Percentiles rank a stretch among this genome's conserved stretches.
Conservation (phyloP, 176 grass and related monocot genomes). For the Ananas comosus region DNA sequence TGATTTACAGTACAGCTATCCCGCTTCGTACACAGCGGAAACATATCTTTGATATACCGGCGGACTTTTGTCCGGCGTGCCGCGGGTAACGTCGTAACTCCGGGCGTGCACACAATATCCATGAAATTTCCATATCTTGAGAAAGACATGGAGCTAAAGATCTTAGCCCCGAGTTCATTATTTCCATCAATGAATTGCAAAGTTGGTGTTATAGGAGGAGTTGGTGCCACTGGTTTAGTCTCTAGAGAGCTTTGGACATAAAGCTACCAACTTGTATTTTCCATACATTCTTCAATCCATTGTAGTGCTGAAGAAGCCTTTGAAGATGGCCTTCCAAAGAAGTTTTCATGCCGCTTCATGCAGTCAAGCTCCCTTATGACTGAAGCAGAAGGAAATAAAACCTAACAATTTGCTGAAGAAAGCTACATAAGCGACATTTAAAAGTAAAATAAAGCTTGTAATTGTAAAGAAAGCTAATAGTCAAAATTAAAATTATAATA, state of each 20-base stretch:
- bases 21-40: too few species aligned
- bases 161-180: conserved; percentile 5
- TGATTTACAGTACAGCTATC: too few species aligned
- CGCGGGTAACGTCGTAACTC: too few species aligned
- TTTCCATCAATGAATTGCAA: conserved; percentile 13
- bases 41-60: too few species aligned
- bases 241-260: conserved; percentile 76
- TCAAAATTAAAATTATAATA: too few species aligned
- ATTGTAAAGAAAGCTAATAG: too few species aligned
- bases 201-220: conserved; percentile 76
- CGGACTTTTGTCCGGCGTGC: too few species aligned
- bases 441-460: too few species aligned
- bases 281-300: conserved; percentile 88
- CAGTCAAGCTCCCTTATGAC: conserved; percentile 83
- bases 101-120: too few species aligned
- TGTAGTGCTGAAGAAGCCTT: conserved; percentile 65
- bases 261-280: conserved; percentile 62
- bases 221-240: conserved; percentile 49
- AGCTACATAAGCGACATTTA: too few species aligned
- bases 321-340: conserved; percentile 40
- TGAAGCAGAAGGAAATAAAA: conserved; percentile 10
- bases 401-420: neutral
- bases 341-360: conserved; percentile 59
- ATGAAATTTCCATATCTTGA: conserved; percentile 30
- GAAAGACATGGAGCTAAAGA: conserved; percentile 34